phyloP scores from a whole-genome alignment of 805 yeast genomes.

The Wickerhamomyces bisporus region DNA sequence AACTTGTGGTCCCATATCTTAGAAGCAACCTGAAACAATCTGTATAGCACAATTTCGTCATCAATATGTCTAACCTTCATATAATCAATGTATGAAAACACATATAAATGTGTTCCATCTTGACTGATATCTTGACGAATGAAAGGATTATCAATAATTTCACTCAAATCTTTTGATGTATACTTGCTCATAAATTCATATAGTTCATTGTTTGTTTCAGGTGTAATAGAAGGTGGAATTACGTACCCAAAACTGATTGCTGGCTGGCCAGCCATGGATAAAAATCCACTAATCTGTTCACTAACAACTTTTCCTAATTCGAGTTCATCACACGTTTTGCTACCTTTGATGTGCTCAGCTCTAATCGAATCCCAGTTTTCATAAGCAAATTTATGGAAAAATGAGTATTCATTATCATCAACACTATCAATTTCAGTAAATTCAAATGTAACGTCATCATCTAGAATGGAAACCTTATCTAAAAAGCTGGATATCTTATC shows the following conservation, averaged over 20 bases:
- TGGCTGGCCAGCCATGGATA: constrained; percentile 56
- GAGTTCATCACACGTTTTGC: constrained; percentile 17
- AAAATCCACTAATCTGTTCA: constrained; percentile 39
- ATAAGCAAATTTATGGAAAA: constrained; percentile 45
- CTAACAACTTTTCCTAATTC: constrained; percentile 25
- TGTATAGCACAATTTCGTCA: constrained; percentile 49
- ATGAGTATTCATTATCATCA: constrained; percentile 26
- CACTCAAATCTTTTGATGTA: constrained; percentile 47
- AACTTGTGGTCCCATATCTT: constrained; percentile 69
- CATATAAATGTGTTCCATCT: constrained; percentile 70
- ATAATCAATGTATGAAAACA: constrained; percentile 42
- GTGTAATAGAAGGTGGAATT: constrained; percentile 48
- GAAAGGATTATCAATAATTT: constrained; percentile 37
- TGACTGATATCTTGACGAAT: constrained; percentile 61
- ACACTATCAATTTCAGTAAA: constrained; percentile 16
- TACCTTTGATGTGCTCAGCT: constrained; percentile 15
- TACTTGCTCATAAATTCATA: constrained; percentile 73
- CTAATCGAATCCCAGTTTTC: constrained; percentile 41
- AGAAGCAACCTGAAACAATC: constrained; percentile 57
- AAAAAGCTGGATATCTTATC: constrained; percentile 37
- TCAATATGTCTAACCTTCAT: constrained; percentile 30
- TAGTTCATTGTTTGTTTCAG: constrained; percentile 45
- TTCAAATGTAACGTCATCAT: constrained; percentile 20
- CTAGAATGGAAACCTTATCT: constrained; percentile 27
- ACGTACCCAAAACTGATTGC: constrained; percentile 48